phyloP scores from a whole-genome alignment of 805 yeast genomes.

The Kodamaea leandrae region DNA sequence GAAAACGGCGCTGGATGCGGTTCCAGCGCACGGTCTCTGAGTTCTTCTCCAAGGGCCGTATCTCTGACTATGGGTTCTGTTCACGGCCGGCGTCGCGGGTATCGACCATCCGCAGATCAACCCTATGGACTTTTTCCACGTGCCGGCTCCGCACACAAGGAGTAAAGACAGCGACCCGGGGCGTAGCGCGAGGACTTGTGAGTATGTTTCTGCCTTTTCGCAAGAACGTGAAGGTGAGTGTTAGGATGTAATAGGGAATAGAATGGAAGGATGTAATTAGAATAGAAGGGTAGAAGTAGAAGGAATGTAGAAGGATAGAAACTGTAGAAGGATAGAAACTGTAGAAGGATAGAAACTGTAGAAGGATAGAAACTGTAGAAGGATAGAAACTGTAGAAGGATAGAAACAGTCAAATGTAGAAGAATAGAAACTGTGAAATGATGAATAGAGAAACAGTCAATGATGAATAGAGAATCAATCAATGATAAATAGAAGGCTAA shows the following conservation, averaged over 20 bases:
- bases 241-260: no score
- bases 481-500: no score
- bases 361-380: no score
- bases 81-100: constrained; percentile 12
- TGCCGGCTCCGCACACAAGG: no score
- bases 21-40: constrained; percentile 25
- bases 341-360: no score
- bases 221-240: background rate
- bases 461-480: no score
- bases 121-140: no score
- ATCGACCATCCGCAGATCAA: constrained; percentile 23
- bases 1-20: constrained; percentile 29
- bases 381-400: no score
- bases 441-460: no score
- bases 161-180: background rate
- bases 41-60: constrained; percentile 26
- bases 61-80: constrained; percentile 25
- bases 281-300: background rate
- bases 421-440: no score
- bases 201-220: background rate
- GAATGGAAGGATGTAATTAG: background rate
- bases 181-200: background rate
- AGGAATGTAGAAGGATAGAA: background rate
- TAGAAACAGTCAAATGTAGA: no score
- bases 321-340: no score